A percentile compares a stretch with the other conserved stretches of the same genome.
Conservation (phyloP, 306 rosid species). For the Cucumis cinereus region DNA sequence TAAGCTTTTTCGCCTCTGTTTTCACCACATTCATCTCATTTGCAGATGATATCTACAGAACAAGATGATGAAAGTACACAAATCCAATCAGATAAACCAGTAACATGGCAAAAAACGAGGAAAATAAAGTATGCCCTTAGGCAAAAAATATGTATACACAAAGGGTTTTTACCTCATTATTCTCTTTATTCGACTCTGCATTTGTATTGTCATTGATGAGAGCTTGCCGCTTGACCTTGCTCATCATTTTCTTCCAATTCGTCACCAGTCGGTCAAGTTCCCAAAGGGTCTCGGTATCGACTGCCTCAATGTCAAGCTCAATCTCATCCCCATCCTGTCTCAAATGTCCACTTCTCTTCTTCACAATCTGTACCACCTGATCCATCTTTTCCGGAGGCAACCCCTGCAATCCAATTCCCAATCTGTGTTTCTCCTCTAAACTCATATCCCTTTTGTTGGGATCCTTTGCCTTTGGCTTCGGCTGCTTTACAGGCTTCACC, state of each 20-base stretch:
- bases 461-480: constrained; percentile 91
- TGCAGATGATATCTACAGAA: constrained; percentile 27
- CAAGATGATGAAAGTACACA: neutral
- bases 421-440: constrained; percentile 76
- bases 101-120: neutral
- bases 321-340: constrained; percentile 97
- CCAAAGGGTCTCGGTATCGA: constrained; percentile 94
- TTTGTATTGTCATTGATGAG: constrained; percentile 31
- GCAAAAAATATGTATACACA: neutral
- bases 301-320: constrained; percentile 93
- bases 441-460: constrained; percentile 90
- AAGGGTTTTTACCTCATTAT: constrained; percentile 41
- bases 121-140: neutral
- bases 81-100: neutral
- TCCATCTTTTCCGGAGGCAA: constrained; percentile 93
- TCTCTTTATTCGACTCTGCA: constrained; percentile 24
- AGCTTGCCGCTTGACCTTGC: constrained; percentile 85
- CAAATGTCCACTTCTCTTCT: constrained; percentile 81
- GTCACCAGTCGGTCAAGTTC: constrained; percentile 91
- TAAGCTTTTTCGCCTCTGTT: constrained; percentile 46
- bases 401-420: constrained; percentile 82
- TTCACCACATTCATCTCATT: constrained; percentile 32
- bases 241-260: constrained; percentile 79
- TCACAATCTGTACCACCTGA: constrained; percentile 81
- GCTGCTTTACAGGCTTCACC: constrained; percentile 71